phyloP scores from a whole-genome alignment of 352 stramenopile genomes.

The Pythium dissimile region DNA sequence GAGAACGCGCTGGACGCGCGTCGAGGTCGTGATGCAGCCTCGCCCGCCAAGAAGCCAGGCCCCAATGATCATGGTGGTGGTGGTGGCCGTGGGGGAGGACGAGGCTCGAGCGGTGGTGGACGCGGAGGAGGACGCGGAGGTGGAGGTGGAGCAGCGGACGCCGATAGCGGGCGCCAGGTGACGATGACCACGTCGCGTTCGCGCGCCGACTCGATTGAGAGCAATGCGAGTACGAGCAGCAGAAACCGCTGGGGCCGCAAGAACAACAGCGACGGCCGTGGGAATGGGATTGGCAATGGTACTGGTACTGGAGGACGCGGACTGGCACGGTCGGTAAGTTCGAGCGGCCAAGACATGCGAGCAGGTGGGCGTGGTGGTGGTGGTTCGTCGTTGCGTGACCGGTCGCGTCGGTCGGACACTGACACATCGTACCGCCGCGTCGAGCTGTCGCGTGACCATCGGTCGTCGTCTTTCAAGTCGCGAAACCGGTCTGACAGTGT shows the following conservation, averaged over 20 bases:
- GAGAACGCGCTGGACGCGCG: background rate
- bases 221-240: constrained; percentile 18
- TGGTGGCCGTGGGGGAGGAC: background rate
- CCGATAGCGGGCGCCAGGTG: constrained; percentile 8
- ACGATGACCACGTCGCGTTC: background rate
- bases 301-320: no score
- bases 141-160: background rate
- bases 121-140: background rate
- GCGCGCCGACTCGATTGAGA: constrained; percentile 18
- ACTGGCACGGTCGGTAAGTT: constrained; percentile 8
- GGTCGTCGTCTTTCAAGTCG: constrained; percentile 11
- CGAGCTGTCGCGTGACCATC: constrained; percentile 19
- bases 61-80: background rate
- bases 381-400: constrained; percentile 5
- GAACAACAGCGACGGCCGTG: background rate
- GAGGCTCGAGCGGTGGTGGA: background rate
- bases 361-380: background rate
- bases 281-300: background rate
- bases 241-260: constrained; percentile 18
- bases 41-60: constrained; percentile 16
- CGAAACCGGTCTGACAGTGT: constrained; percentile 18
- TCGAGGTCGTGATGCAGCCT: background rate
- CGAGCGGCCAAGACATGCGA: constrained; percentile 14
- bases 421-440: constrained; percentile 16
- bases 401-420: constrained; percentile 8